These are phyloP conservation scores for Cardamine occulta DNA, from an alignment of 345 rosid species.

Conservation along the genomic window DNA sequence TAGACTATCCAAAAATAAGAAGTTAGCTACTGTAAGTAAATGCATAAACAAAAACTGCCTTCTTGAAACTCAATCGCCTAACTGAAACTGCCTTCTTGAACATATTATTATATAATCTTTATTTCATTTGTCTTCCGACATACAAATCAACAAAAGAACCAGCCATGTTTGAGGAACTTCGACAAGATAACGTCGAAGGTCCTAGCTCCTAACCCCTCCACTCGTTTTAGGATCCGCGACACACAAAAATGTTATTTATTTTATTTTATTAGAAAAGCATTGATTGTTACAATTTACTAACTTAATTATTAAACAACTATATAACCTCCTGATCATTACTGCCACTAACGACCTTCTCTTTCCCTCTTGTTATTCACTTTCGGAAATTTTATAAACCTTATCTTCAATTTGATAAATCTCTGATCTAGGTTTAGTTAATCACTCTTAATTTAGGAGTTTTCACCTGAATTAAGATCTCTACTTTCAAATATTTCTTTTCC, in stretches of 20 bases:
- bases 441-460: background rate
- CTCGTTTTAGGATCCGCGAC: constrained; percentile 47
- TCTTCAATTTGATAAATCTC: constrained; percentile 17
- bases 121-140: background rate
- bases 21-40: background rate
- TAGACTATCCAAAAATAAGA: background rate
- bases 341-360: constrained; percentile 35
- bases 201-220: background rate
- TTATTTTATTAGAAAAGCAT: constrained; percentile 28
- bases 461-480: background rate
- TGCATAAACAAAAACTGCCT: background rate
- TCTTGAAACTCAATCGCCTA: background rate
- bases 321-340: constrained; percentile 43
- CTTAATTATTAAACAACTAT: constrained; percentile 40
- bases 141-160: constrained; percentile 8
- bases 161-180: constrained; percentile 11
- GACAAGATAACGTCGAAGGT: constrained; percentile 45
- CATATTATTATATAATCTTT: background rate
- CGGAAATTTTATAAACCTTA: constrained; percentile 22
- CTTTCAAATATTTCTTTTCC: background rate
- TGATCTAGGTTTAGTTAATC: constrained; percentile 16
- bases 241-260: background rate
- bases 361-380: constrained; percentile 32
- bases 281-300: constrained; percentile 38
- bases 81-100: background rate